Conservation (phyloP, 805 yeast genomes). For the Saturnispora gosingensis region DNA sequence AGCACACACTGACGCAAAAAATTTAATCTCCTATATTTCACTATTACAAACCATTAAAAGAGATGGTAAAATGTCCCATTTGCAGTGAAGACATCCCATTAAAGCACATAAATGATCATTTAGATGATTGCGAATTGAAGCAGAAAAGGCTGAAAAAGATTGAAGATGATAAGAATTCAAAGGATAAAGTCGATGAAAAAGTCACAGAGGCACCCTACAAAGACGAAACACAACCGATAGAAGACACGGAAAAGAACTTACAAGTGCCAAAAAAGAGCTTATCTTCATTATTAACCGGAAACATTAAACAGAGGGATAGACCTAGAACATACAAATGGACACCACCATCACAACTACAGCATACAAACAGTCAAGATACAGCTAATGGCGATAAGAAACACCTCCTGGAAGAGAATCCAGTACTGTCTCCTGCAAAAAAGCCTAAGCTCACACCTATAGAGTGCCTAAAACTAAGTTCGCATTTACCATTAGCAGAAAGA, state of each 20-base stretch:
- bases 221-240: not conserved
- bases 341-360: slow-evolving; percentile 2
- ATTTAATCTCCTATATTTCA: not conserved
- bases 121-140: slow-evolving; percentile 24
- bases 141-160: not conserved
- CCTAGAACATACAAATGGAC: slow-evolving; percentile 10
- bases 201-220: not conserved
- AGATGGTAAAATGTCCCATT: slow-evolving; percentile 30
- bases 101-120: slow-evolving; percentile 26
- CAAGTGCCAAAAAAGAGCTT: not conserved
- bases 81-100: slow-evolving; percentile 24
- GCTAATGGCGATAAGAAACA: not conserved
- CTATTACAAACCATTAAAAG: not conserved
- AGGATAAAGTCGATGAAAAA: not conserved
- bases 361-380: not conserved
- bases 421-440: slow-evolving; percentile 3
- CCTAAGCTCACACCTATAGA: slow-evolving; percentile 6
- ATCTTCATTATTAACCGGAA: slow-evolving; percentile 6
- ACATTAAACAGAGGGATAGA: slow-evolving; percentile 7
- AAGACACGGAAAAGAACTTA: not conserved
- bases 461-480: slow-evolving; percentile 15
- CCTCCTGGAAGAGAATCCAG: not conserved
- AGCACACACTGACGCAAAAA: not conserved
- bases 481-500: slow-evolving; percentile 61
- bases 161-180: not conserved